Evolutionary conservation across 106 monocot species (phyloP).

Genomic region (Vanilla planifolia): DNA sequence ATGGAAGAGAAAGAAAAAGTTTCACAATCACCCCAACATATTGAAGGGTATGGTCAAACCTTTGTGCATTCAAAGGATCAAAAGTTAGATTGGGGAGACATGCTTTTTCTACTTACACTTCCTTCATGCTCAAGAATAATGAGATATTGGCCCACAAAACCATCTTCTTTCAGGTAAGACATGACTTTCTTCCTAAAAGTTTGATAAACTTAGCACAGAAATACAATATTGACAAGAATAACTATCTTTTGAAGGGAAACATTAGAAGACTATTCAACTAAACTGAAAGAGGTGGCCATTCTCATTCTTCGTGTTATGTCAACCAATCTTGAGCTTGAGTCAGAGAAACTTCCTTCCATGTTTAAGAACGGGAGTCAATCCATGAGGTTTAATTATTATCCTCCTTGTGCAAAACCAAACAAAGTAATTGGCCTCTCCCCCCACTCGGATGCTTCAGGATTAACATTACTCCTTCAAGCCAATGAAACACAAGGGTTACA

Average conservation of each 20-base stretch:
- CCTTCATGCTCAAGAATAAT: constrained; percentile 9
- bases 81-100: constrained; percentile 36
- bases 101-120: constrained; percentile 10
- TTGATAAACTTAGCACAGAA: not conserved
- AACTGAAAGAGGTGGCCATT: not conserved
- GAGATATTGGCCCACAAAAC: constrained; percentile 31
- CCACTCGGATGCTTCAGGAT: constrained; percentile 27
- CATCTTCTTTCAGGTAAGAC: constrained; percentile 35
- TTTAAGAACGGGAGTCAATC: constrained; percentile 15
- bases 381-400: constrained; percentile 56
- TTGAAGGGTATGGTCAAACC: constrained; percentile 34
- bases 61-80: constrained; percentile 32
- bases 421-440: constrained; percentile 43
- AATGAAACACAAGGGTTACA: constrained; percentile 42
- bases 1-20: constrained; percentile 17
- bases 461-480: constrained; percentile 43
- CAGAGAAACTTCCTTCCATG: not conserved
- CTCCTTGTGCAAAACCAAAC: constrained; percentile 27
- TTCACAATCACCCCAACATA: constrained; percentile 3
- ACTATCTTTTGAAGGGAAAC: not conserved
- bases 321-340: not conserved
- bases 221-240: not conserved
- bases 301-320: not conserved
- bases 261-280: not conserved
- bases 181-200: not conserved